Evolutionary conservation across 164 flowering plant genomes (phyloP).

Genomic region (Protea cynaroides): DNA sequence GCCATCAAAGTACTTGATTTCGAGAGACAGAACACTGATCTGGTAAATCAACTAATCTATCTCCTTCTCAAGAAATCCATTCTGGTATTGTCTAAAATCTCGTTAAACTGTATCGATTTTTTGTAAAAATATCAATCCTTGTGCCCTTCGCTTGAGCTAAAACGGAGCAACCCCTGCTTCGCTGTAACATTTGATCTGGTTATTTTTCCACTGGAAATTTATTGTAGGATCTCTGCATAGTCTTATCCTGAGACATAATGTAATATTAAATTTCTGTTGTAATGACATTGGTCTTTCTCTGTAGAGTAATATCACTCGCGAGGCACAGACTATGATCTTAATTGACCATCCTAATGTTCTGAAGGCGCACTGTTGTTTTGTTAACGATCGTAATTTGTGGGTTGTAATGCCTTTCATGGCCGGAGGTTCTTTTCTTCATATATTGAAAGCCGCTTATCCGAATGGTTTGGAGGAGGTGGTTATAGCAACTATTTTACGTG

Average conservation of each 20-base stretch:
- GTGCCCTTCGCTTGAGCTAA: too few species aligned
- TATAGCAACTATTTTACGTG: constrained; percentile 85
- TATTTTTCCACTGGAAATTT: too few species aligned
- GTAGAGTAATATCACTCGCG: constrained; percentile 73
- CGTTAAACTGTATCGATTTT: neutral
- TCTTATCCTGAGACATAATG: neutral
- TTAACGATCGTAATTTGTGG: constrained; percentile 77
- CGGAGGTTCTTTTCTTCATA: constrained; percentile 95
- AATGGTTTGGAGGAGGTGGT: constrained; percentile 87
- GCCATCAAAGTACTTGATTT: constrained; percentile 92
- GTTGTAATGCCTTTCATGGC: constrained; percentile 96
- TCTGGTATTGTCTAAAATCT: neutral
- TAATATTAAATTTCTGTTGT: neutral
- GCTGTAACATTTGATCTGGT: neutral
- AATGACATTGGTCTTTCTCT: neutral
- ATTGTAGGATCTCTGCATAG: neutral
- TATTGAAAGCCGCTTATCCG: constrained; percentile 77
- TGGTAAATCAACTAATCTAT: constrained; percentile 32
- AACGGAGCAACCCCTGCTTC: too few species aligned
- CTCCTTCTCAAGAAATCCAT: neutral
- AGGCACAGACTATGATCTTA: constrained; percentile 85
- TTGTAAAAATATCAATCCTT: too few species aligned
- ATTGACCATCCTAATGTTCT: constrained; percentile 93
- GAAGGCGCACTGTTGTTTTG: constrained; percentile 89
- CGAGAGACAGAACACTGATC: constrained; percentile 64